A percentile compares a stretch with the other conserved stretches of the same genome.
Evolutionary conservation across 495 filamentous ascomycete species (phyloP).

Genomic region (Lasiosphaeria ovina): DNA sequence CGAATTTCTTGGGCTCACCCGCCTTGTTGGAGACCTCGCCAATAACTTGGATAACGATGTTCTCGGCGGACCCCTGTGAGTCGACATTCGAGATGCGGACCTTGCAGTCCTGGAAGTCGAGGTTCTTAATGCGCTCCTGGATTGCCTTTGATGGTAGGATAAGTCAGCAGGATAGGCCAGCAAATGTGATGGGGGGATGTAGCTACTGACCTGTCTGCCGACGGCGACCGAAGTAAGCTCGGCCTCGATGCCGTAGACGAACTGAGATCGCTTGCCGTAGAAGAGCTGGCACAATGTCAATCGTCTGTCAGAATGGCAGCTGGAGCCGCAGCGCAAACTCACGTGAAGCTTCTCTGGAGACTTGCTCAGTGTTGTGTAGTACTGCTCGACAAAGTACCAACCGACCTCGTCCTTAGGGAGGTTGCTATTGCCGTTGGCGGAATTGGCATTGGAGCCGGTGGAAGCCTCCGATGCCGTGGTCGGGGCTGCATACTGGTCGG

Average conservation of each 20-base stretch:
- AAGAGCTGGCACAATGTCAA: slow-evolving; percentile 53
- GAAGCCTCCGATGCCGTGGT: slow-evolving; percentile 22
- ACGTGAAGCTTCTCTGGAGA: slow-evolving; percentile 90
- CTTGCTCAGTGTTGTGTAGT: slow-evolving; percentile 95
- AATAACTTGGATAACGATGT: slow-evolving; percentile 95
- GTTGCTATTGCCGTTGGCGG: slow-evolving; percentile 25
- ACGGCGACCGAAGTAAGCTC: slow-evolving; percentile 79
- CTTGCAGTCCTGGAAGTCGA: slow-evolving; percentile 97
- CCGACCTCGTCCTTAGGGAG: slow-evolving; percentile 83
- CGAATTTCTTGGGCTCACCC: slow-evolving; percentile 86
- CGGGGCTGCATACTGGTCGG: slow-evolving; percentile 35
- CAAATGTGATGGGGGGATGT: not conserved
- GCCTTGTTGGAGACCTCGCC: slow-evolving; percentile 95
- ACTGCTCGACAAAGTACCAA: slow-evolving; percentile 99
- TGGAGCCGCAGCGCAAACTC: slow-evolving; percentile 35
- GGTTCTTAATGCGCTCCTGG: slow-evolving; percentile 85
- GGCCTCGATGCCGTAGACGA: slow-evolving; percentile 82
- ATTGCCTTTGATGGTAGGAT: slow-evolving; percentile 61
- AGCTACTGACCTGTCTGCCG: slow-evolving; percentile 71
- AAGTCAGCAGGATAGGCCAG: not conserved
- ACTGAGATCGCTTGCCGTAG: slow-evolving; percentile 79
- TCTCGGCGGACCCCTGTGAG: slow-evolving; percentile 84
- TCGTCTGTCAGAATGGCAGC: slow-evolving; percentile 13
- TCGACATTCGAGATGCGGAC: slow-evolving; percentile 98
- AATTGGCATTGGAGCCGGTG: slow-evolving; percentile 1